phyloP scores from a whole-genome alignment of 2,329 filamentous ascomycete species.

The Sphaceloma murrayae region DNA sequence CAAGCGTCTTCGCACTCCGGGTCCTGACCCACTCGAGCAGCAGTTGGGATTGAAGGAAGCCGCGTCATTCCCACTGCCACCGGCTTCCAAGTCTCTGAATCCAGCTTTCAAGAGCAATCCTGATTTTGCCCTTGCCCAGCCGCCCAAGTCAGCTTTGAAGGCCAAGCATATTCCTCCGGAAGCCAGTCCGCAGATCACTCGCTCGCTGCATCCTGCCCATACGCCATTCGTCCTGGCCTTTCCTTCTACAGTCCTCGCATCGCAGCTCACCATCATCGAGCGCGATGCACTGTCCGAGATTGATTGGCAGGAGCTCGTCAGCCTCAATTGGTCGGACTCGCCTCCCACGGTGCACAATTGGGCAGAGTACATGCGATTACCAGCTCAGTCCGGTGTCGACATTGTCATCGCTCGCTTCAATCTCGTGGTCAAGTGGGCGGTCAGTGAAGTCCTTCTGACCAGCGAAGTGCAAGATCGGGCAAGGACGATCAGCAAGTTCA shows the following conservation, averaged over 20 bases:
- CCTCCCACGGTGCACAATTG: conserved; percentile 43
- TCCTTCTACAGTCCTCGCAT: conserved; percentile 66
- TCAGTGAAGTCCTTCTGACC: conserved; percentile 70
- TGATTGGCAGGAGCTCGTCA: conserved; percentile 79
- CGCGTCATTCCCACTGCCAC: conserved; percentile 1
- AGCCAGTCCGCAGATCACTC: conserved; percentile 1
- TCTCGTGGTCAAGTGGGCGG: conserved; percentile 77
- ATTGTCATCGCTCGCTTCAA: conserved; percentile 82
- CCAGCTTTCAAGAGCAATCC: background rate
- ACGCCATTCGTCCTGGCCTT: conserved; percentile 74
- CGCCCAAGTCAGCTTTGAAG: conserved; percentile 7
- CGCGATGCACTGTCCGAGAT: conserved; percentile 80
- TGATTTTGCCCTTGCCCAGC: conserved; percentile 5
- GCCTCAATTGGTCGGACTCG: conserved; percentile 70
- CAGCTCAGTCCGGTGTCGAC: conserved; percentile 54
- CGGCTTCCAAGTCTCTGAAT: background rate
- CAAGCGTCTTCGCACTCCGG: conserved; percentile 4
- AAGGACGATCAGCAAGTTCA: conserved; percentile 67
- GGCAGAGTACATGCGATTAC: conserved; percentile 56
- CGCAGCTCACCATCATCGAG: conserved; percentile 77
- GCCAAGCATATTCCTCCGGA: conserved; percentile 4
- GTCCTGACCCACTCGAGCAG: background rate
- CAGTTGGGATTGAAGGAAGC: conserved; percentile 4
- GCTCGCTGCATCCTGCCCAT: conserved; percentile 35
- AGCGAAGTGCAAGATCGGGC: conserved; percentile 62